A percentile compares a stretch with the other conserved stretches of the same genome.
These are phyloP conservation scores for Calonectria pseudoreteaudii DNA, from an alignment of 2,329 filamentous ascomycete genomes.

Conservation along the genomic window DNA sequence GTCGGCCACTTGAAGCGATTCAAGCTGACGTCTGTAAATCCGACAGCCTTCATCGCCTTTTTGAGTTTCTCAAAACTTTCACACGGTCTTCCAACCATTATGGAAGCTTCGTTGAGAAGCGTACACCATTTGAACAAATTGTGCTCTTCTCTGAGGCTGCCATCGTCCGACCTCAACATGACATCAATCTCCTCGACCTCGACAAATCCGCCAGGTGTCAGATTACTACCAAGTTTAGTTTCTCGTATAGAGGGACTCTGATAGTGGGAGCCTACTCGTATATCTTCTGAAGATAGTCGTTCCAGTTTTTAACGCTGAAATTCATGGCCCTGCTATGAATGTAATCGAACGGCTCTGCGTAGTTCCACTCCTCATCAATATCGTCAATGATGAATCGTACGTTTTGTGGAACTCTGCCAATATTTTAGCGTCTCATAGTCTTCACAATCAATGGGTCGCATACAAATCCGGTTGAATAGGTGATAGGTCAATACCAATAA, in stretches of 20 bases:
- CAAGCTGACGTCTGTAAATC: conserved; percentile 63
- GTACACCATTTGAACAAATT: conserved; percentile 39
- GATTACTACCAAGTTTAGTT: conserved; percentile 14
- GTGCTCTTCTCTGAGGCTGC: conserved; percentile 29
- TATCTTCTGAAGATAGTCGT: neutral
- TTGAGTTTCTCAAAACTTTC: conserved; percentile 36
- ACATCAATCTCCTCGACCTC: conserved; percentile 38
- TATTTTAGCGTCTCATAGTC: neutral
- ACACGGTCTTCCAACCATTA: conserved; percentile 43
- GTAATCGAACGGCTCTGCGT: conserved; percentile 10
- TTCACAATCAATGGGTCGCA: neutral
- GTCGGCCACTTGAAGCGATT: conserved; percentile 60
- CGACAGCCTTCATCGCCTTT: conserved; percentile 56
- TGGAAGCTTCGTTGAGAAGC: conserved; percentile 44
- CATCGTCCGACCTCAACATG: conserved; percentile 31
- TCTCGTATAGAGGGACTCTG: fast-evolving
- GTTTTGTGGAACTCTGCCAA: conserved; percentile 14
- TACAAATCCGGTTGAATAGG: conserved; percentile 7
- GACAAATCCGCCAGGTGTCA: conserved; percentile 30
- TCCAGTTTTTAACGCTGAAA: conserved; percentile 7
- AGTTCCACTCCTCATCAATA: conserved; percentile 21
- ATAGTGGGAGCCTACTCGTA: neutral
- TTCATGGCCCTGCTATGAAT: conserved; percentile 21
- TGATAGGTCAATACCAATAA: conserved; percentile 1
- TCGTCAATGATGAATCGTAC: conserved; percentile 20